Base-by-base conservation (phyloP, 2,329 filamentous ascomycete genomes). In the Paecilomyces formosus region DNA sequence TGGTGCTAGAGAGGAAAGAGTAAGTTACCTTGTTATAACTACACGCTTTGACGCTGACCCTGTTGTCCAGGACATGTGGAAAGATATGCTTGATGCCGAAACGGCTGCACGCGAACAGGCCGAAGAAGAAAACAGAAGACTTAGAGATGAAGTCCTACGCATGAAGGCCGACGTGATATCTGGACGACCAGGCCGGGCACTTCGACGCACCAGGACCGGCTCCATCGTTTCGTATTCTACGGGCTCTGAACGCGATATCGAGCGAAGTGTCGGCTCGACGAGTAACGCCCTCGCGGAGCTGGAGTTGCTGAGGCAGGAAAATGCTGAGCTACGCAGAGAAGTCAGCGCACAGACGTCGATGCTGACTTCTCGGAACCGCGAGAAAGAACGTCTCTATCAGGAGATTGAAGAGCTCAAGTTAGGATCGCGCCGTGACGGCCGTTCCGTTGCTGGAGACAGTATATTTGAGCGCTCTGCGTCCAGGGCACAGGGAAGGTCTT, bases 391-490 rank as follows among this genome's bases (percentile, higher is more conserved):
- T 4, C 81, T 99, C 8, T 96, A 97, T 72, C 91, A 96, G 70
- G 93, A 99, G 72, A 97, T 97, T 62, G 94, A 99, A 74, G 92
- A 97, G 61, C 81, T 99, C 62, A 99, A 97, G 76, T 85, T 97
- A 66, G 86, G 89, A 1, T 88, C 92, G 64, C 87, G 92, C 57
- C 86, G 90, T 30, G 88, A 85, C 61, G 73, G 72, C 68, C 76
- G 81, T 58, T 86, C 84, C 2, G 74, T 83, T 57, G 80, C 91
- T 1, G 86, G 93, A 5, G 94, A 97, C 70, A 96, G 92, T 70
- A 88, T 97, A 51, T 84, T 97, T 31, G 94, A 97, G 60, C 86
- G 94, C n/a, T 97, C 93, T 0, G 91, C 92, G 12, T 97, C 93
- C 3, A 86, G 93, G 50, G 87, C 91, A 9, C 84, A 89, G 61